Base-by-base conservation (phyloP, 805 yeast species). In the Candida insectalens region DNA sequence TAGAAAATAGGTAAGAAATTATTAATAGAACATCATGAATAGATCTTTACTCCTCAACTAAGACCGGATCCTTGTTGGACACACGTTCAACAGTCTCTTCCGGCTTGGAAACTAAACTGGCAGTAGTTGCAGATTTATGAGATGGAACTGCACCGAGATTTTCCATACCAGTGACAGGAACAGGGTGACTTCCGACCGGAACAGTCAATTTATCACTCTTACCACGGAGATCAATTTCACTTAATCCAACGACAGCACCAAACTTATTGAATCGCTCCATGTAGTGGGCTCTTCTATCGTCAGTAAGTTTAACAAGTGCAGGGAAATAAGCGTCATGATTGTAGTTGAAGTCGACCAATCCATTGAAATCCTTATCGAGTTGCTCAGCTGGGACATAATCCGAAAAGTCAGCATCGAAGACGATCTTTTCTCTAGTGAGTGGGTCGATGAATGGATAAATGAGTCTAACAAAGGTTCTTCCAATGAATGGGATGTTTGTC, bases 371-470 rank as follows among this genome's bases (percentile, higher is more conserved):
- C 48, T 69, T 66, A 52, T 87, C 96, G 41, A 92, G 68, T 55
- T 87, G 95, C 36, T 74, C 80, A 19, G 57, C 57, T 1, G 95
- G 94, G 10, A 87, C 92, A 49, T 82, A 89, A 23, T 83, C 64
- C 16, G 75, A 69, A 58, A 88, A 84, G 12, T 96, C 95, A 46
- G 87, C 84, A 54, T 84, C 94, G 53, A 77, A 92, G 4, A 87
- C 94, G 42, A 92, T 70, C 61, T 92, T 92, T 57, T 88, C 96
- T 41, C 95, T 70, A 2, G 99, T 92, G 50, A 84, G 61, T 7
- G 98, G 96, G 53, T 92, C 98, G 43, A 92, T 92, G 55, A 92
- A 92, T 4, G 99, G 98, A 48, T 83, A 84, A 43, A 89, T 88
- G 42, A 92, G 62, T 61, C 83, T 88, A 45, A 92, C 63, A 49